These are phyloP conservation scores for Austroboletus eburneus DNA, from an alignment of 768 basidiomycete genomes.

Conservation along the genomic window DNA sequence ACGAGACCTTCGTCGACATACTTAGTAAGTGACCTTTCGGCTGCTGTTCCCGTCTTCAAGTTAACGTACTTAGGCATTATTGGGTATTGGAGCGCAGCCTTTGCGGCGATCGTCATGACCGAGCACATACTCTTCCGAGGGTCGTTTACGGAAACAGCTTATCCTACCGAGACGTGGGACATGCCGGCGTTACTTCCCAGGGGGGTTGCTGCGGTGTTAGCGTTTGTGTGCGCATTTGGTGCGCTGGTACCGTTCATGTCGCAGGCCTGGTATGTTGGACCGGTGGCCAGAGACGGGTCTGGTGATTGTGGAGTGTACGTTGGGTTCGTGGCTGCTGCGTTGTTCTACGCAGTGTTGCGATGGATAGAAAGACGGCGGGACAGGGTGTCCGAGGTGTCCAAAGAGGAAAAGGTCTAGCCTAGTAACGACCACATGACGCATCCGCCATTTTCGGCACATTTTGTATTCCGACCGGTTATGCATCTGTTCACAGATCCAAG, in stretches of 20 bases:
- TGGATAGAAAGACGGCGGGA: constrained; percentile 24
- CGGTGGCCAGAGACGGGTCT: constrained; percentile 39
- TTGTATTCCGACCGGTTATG: no score
- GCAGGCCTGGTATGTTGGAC: constrained; percentile 50
- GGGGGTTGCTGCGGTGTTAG: constrained; percentile 37
- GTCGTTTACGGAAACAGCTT: constrained; percentile 29
- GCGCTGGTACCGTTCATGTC: constrained; percentile 46
- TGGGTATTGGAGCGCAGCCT: constrained; percentile 41
- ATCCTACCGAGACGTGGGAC: constrained; percentile 38
- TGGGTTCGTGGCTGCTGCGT: constrained; percentile 32
- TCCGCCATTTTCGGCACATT: no score
- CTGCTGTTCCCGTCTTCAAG: constrained; percentile 6
- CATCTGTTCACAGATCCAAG: no score
- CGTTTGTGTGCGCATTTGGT: constrained; percentile 38
- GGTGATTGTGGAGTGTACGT: constrained; percentile 48
- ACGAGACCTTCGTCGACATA: constrained; percentile 40
- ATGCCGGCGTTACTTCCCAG: constrained; percentile 34
- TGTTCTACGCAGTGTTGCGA: constrained; percentile 31
- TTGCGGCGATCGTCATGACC: constrained; percentile 36
- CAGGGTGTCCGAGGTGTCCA: no score
- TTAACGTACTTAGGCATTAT: constrained; percentile 34
- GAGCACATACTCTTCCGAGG: constrained; percentile 45
- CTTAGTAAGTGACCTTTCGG: constrained; percentile 25
- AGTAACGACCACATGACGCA: no score
- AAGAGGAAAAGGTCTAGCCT: no score